Evolutionary conservation across 2,329 filamentous ascomycete species (phyloP).

Genomic region (Diaporthe ilicicola): DNA sequence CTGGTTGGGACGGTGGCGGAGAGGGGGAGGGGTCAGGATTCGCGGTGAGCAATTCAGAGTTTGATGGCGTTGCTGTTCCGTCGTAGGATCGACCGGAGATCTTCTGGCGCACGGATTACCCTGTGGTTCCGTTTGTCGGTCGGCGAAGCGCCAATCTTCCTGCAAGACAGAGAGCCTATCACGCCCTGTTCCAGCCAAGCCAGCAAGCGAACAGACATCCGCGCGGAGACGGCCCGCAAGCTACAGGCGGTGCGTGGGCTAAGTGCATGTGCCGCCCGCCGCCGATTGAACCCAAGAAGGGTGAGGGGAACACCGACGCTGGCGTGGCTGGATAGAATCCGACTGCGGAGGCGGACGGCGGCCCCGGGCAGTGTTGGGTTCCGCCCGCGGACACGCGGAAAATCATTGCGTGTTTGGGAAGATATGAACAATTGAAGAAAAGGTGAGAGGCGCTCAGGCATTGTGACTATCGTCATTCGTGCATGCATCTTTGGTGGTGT

Average conservation of each 20-base stretch:
- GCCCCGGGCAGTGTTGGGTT: not conserved
- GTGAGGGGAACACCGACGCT: not conserved
- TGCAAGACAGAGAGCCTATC: slow-evolving; percentile 1
- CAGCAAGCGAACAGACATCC: not conserved
- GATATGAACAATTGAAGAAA: not conserved
- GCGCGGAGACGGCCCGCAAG: slow-evolving; percentile 19
- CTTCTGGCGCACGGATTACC: slow-evolving; percentile 10
- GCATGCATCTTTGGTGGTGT: not conserved
- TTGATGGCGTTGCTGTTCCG: slow-evolving; percentile 10
- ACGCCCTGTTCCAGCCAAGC: not conserved
- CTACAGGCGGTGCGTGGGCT: not conserved
- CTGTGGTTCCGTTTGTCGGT: slow-evolving; percentile 6
- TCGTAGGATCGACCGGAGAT: slow-evolving; percentile 20
- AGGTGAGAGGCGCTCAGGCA: not conserved
- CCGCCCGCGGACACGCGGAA: not conserved
- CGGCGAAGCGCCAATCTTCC: not conserved
- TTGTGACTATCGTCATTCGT: not conserved
- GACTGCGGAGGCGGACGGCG: slow-evolving; percentile 9
- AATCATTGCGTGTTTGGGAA: not conserved
- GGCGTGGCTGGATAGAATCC: slow-evolving; percentile 1
- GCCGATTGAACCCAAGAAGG: slow-evolving; percentile 3
- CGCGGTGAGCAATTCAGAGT: slow-evolving; percentile 21
- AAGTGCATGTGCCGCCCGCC: slow-evolving; percentile 15
- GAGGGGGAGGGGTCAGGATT: slow-evolving; percentile 2
- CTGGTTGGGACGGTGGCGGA: not conserved